These are phyloP conservation scores for Sextonia rubra DNA, from an alignment of 164 flowering plant genomes.

Conservation along the genomic window DNA sequence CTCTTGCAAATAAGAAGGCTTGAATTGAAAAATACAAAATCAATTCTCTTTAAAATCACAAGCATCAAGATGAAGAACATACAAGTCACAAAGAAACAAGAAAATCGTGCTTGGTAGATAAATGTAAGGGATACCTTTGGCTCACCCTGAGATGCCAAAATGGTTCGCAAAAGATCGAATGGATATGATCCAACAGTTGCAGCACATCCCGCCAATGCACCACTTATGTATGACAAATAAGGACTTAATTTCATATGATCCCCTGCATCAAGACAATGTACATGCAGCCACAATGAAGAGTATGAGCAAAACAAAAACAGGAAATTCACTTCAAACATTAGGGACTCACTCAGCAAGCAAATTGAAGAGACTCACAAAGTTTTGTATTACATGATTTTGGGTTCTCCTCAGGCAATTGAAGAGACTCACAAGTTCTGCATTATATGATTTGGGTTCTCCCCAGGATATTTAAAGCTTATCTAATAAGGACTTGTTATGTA, in stretches of 20 bases:
- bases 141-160: constrained; percentile 97
- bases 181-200: constrained; percentile 98
- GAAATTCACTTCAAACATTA: too few species aligned
- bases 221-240: constrained; percentile 82
- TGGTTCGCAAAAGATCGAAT: constrained; percentile 89
- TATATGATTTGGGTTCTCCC: too few species aligned
- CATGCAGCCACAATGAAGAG: constrained; percentile 1
- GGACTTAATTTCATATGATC: constrained; percentile 80
- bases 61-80: too few species aligned
- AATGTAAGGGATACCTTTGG: constrained; percentile 71
- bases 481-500: too few species aligned
- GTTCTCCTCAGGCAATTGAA: neutral
- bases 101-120: too few species aligned
- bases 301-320: neutral
- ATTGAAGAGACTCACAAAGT: neutral
- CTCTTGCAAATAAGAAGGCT: too few species aligned
- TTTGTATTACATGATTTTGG: too few species aligned
- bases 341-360: neutral
- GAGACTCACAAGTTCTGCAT: neutral
- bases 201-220: constrained; percentile 94
- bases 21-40: too few species aligned
- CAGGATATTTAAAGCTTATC: too few species aligned
- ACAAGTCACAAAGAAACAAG: too few species aligned
- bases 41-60: too few species aligned
- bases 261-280: constrained; percentile 45